Evolutionary conservation across 2,329 filamentous ascomycete genomes (phyloP).

Genomic region (Xylaria sp.): DNA sequence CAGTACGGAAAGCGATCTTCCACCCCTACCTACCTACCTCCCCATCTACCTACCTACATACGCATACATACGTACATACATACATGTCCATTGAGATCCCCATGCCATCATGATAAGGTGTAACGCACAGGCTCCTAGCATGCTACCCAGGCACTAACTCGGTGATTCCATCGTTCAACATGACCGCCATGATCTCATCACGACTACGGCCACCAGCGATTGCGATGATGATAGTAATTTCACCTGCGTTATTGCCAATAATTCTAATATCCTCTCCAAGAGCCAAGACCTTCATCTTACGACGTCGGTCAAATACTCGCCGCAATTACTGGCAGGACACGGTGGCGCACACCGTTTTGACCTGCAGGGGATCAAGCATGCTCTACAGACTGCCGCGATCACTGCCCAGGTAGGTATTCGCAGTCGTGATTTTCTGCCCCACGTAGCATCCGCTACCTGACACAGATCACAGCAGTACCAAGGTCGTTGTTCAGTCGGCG

Average conservation of each 20-base stretch:
- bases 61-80: background rate
- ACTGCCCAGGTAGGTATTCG: slow-evolving; percentile 16
- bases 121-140: slow-evolving; percentile 22
- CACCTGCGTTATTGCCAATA: slow-evolving; percentile 36
- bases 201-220: slow-evolving; percentile 13
- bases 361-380: slow-evolving; percentile 32
- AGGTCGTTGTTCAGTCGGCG: slow-evolving; percentile 21
- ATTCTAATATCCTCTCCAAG: slow-evolving; percentile 29
- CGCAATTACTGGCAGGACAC: background rate
- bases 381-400: slow-evolving; percentile 25
- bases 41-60: slow-evolving; percentile 1
- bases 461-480: slow-evolving; percentile 18
- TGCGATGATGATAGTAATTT: slow-evolving; percentile 25
- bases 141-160: slow-evolving; percentile 19
- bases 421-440: slow-evolving; percentile 27
- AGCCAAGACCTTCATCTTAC: slow-evolving; percentile 34
- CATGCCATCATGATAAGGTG: slow-evolving; percentile 20
- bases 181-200: slow-evolving; percentile 30
- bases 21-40: slow-evolving; percentile 5
- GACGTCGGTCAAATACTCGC: slow-evolving; percentile 23
- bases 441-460: slow-evolving; percentile 29
- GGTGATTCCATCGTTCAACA: slow-evolving; percentile 19
- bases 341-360: slow-evolving; percentile 28
- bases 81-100: slow-evolving; percentile 19
- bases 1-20: slow-evolving; percentile 26